Conservation (phyloP, 2,329 filamentous ascomycete species). For the Botryotinia convoluta region DNA sequence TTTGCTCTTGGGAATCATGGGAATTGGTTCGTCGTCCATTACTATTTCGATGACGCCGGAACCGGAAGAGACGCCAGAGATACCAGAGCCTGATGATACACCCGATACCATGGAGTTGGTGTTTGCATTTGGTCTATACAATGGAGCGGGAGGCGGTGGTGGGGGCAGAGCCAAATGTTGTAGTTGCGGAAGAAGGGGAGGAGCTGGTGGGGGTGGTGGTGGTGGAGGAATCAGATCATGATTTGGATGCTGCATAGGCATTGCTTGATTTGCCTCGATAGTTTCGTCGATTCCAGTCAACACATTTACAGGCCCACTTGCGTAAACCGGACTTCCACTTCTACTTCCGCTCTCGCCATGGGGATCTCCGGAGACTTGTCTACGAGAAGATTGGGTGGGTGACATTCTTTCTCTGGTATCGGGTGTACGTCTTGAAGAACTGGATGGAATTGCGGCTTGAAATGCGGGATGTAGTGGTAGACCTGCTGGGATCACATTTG, state of each 20-base stretch:
- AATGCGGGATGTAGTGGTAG: constrained; percentile 45
- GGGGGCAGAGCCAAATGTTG: constrained; percentile 60
- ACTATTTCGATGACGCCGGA: constrained; percentile 64
- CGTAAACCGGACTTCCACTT: constrained; percentile 33
- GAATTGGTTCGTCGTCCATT: constrained; percentile 48
- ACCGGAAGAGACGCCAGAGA: constrained; percentile 42
- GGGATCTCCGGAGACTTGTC: constrained; percentile 35
- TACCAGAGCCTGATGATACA: constrained; percentile 32
- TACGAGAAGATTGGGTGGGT: constrained; percentile 32
- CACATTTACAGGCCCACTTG: constrained; percentile 25
- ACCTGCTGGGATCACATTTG: constrained; percentile 36
- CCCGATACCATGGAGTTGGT: constrained; percentile 37
- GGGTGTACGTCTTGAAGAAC: constrained; percentile 32
- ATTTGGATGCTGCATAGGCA: constrained; percentile 44
- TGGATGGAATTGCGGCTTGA: constrained; percentile 41
- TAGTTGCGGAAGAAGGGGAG: constrained; percentile 59
- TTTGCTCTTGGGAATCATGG: constrained; percentile 14
- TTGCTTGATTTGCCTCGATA: constrained; percentile 40
- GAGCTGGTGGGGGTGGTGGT: constrained; percentile 50
- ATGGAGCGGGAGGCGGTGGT: constrained; percentile 59
- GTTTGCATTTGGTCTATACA: constrained; percentile 44
- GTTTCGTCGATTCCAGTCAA: constrained; percentile 50
- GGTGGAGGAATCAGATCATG: constrained; percentile 51
- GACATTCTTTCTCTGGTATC: constrained; percentile 27
- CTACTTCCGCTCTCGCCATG: constrained; percentile 31